A percentile compares a stretch with the other conserved stretches of the same genome.
Conservation (phyloP, 2,329 filamentous ascomycete genomes). For the Leptographium wingfieldii region DNA sequence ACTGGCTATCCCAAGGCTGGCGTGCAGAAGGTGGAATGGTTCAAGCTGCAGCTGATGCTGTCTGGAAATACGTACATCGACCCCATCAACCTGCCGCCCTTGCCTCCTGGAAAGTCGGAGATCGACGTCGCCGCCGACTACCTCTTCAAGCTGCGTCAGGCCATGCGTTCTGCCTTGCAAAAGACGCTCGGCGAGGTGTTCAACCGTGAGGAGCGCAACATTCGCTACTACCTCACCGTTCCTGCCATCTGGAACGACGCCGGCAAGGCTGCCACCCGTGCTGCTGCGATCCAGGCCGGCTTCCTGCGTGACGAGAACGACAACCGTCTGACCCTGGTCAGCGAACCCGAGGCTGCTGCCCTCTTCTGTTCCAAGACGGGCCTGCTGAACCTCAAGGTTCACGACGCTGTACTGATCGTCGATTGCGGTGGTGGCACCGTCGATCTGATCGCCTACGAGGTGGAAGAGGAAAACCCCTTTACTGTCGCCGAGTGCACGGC, state of each 20-base stretch:
- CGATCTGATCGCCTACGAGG: conserved; percentile 97
- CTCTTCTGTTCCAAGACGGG: conserved; percentile 98
- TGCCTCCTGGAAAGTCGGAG: conserved; percentile 95
- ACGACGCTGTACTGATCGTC: conserved; percentile 95
- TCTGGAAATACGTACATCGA: conserved; percentile 99
- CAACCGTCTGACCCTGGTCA: conserved; percentile 86
- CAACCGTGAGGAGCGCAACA: conserved; percentile 95
- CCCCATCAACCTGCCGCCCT: conserved; percentile 93
- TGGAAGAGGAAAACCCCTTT: conserved; percentile 94
- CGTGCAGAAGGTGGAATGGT: conserved; percentile 99
- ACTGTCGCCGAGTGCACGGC: conserved; percentile 95
- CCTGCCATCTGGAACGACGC: conserved; percentile 99
- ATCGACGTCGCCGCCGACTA: conserved; percentile 99
- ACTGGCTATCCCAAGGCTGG: conserved; percentile 96
- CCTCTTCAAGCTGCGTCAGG: conserved; percentile 93
- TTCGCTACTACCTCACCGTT: conserved; percentile 95
- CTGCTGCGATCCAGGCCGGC: conserved; percentile 90
- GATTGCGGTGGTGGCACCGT: conserved; percentile 98
- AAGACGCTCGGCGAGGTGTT: conserved; percentile 97
- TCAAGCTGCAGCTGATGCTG: conserved; percentile 97
- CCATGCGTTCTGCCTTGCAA: conserved; percentile 88
- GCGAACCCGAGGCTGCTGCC: conserved; percentile 91
- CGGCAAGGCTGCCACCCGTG: conserved; percentile 90
- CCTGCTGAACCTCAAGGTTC: conserved; percentile 90
- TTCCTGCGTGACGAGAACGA: conserved; percentile 97